Base-by-base conservation (phyloP, 73 alveolate species). In the Chromera velia region DNA sequence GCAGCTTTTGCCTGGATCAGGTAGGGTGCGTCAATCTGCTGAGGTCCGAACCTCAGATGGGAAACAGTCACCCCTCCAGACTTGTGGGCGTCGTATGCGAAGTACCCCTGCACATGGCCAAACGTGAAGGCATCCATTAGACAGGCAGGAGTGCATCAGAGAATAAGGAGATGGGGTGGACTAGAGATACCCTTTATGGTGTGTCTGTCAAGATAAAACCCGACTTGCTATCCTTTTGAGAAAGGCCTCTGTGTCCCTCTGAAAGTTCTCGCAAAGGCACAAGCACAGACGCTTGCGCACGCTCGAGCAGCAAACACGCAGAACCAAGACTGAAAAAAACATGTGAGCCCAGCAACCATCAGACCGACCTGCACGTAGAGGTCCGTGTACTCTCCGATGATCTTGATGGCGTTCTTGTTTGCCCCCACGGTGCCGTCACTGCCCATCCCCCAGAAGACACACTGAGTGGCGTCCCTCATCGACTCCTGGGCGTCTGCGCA, bases 351-450 rank as follows among this genome's bases (percentile, higher is more conserved):
- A 18, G 28, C 22, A 24, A n/a, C 9, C 72, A 1, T 26, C 31
- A n/a, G 71, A 17, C 45, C 28, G 64, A 63, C 83, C 77, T 77
- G 84, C 13, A 77, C 84, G 34, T 77, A 64, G 27, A 77, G 84
- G 68, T 77, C 78, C 1, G 84, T 77, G 34, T 72, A 71, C 64
- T 33, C 4, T 17, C 78, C 85, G 70, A 78, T 78, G 77, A 78
- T 67, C 85, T 78, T 78, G 72, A 78, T 76, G 4, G 85, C 85
- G 65, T 70, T 68, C 85, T 78, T 78, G 79, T 78, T 78, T 45
- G 85, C 85, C 28, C 85, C 85, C 34, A 78, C 85, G 7, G 85
- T 78, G 46, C 85, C 85, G 27, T 78, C 85, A 28, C 83, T 76
- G 32, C 67, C 83, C 31, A 76, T 64, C 17, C 83, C 83, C 1